phyloP scores from a whole-genome alignment of 208 protist species.

The Porcisia hertigi region DNA sequence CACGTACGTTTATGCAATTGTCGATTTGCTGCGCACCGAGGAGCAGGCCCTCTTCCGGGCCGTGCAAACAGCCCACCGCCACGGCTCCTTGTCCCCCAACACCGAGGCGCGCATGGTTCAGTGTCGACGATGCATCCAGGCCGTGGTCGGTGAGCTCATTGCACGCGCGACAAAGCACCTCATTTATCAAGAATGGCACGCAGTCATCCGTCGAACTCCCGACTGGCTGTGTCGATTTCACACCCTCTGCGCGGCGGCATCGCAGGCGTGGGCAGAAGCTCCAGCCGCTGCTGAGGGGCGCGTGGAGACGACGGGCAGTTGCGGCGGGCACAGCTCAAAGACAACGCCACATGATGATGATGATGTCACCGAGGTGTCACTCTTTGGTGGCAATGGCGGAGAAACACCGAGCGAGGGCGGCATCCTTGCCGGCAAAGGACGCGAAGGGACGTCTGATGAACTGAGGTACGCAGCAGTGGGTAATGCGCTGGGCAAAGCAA shows the following conservation, averaged over 20 bases:
- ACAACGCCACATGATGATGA: neutral
- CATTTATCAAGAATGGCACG: constrained; percentile 40
- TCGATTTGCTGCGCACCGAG: constrained; percentile 44
- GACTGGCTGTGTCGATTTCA: constrained; percentile 39
- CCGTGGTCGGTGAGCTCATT: constrained; percentile 44
- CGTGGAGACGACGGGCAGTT: neutral
- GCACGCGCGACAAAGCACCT: constrained; percentile 47
- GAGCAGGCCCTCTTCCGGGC: constrained; percentile 35
- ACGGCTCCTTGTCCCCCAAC: constrained; percentile 38
- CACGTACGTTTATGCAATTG: constrained; percentile 48
- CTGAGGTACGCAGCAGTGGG: neutral
- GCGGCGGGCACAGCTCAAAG: neutral
- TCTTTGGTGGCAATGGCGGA: neutral
- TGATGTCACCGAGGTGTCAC: neutral
- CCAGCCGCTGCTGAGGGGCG: neutral
- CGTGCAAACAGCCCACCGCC: constrained; percentile 34
- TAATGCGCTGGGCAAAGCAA: neutral
- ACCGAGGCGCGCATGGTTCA: constrained; percentile 40
- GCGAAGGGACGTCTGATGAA: neutral
- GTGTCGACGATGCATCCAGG: constrained; percentile 45
- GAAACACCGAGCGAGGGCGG: neutral
- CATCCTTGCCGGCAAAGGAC: neutral
- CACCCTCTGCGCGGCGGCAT: constrained; percentile 14
- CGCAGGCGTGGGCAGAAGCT: constrained; percentile 2
- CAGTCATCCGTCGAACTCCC: constrained; percentile 25